These are phyloP conservation scores for Ophiostoma triangulosporum DNA, from an alignment of 2,329 filamentous ascomycete species.

Conservation along the genomic window DNA sequence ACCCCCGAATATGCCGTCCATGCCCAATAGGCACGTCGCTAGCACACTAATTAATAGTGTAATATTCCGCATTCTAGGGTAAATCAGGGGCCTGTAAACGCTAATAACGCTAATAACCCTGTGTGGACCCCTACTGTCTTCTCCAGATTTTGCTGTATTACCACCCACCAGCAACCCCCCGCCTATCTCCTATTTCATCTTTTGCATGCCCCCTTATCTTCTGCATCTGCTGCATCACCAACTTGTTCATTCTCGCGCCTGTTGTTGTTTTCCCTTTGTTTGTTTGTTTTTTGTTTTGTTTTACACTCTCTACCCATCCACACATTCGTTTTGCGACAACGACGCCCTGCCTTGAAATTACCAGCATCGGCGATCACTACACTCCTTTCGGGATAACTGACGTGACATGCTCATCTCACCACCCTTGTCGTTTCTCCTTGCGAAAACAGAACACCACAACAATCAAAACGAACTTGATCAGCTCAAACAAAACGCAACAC, in stretches of 20 bases:
- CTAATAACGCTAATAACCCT: no score
- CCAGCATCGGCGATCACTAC: background rate
- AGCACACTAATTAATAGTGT: background rate
- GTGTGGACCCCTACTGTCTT: background rate
- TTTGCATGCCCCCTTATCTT: background rate
- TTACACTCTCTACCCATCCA: background rate
- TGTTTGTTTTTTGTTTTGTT: background rate
- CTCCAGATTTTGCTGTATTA: background rate
- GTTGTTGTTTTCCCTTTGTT: background rate
- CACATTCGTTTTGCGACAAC: background rate
- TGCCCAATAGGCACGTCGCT: background rate
- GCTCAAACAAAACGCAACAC: background rate
- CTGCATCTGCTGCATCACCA: background rate
- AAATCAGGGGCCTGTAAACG: background rate
- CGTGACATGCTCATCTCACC: constrained; percentile 1
- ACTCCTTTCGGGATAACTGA: background rate
- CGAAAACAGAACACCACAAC: background rate
- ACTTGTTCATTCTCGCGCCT: background rate
- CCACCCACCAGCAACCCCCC: background rate
- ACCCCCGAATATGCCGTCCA: background rate
- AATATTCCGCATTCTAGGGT: no score
- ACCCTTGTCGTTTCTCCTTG: constrained; percentile 1
- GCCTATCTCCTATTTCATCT: background rate
- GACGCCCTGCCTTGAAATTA: background rate
- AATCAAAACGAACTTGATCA: background rate